Evolutionary conservation across 2,329 filamentous ascomycete species (phyloP), one percentile per base, ranked within the genome.

Genomic region (Aspergillus jensenii): DNA sequence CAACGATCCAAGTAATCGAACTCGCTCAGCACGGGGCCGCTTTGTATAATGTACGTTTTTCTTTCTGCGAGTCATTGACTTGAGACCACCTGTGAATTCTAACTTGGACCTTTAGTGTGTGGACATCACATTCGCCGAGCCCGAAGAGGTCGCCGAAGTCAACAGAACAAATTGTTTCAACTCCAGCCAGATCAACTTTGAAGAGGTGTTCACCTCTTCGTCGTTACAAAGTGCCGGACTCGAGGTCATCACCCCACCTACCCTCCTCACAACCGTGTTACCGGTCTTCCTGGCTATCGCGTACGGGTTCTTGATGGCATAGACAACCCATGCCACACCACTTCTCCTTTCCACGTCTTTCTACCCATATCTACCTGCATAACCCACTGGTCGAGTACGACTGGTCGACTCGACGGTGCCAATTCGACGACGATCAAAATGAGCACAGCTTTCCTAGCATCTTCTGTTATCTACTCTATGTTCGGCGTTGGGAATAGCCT

Each of bases 121-220:
- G 66, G 93, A 98, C 71, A 96, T 98, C 68, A 93, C 89, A 47
- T 96, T 98, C 67, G 90, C 88, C 48, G 90, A 92, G 1, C 90
- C 90, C 23, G 79, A 86, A 67, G 89, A 96, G 71, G 86, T 96
- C 50, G 80, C 79, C 56, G 80, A 88, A 65, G 90, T 97, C 64
- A 96, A 90, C 71, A 79, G 82, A 59, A 82, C 85, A 14, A 97
- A 96, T 77, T 98, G 93, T 82, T 92, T 89, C 81, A 98, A 98
- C 79, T 90, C 88, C 59, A 87, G 84, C 46, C 81, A 90, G 56
- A 86, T 96, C 66, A 84, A 84, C 62, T 93, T 95, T 79, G 83
- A 90, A 55, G 82, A 88, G 63, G 80, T 96, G 63, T 97, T 91
- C 80, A 71, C 71, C 3, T 70, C 73, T 2, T 54, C 58, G 7